Percentiles rank a stretch among this genome's conserved stretches.
phyloP scores from a whole-genome alignment of 2,329 filamentous ascomycete species.

The Colletotrichum lini region DNA sequence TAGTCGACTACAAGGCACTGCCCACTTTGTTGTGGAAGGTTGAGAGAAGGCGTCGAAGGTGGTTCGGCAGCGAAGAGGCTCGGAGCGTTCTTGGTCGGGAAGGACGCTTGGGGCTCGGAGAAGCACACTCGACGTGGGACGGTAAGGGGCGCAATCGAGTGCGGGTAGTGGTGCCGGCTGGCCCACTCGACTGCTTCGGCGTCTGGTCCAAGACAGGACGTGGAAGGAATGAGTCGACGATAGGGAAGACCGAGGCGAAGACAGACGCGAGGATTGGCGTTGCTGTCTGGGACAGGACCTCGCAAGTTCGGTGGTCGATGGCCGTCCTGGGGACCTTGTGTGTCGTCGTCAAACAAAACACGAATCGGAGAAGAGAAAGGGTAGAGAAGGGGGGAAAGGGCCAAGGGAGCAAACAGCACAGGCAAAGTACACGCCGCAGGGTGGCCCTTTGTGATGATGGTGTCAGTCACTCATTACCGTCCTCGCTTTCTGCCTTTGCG shows the following conservation, averaged over 20 bases:
- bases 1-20: constrained; percentile 18
- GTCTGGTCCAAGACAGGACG: constrained; percentile 19
- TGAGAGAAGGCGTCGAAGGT: constrained; percentile 6
- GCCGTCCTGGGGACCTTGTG: constrained; percentile 28
- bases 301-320: constrained; percentile 25
- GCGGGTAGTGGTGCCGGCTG: constrained; percentile 9
- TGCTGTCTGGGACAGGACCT: constrained; percentile 26
- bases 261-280: constrained; percentile 8
- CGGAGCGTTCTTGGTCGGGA: constrained; percentile 1
- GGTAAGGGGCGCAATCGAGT: constrained; percentile 10
- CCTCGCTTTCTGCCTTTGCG: constrained; percentile 28
- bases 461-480: constrained; percentile 36
- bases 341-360: constrained; percentile 33
- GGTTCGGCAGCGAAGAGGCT: constrained; percentile 15
- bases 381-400: not conserved
- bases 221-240: constrained; percentile 19
- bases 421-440: constrained; percentile 40
- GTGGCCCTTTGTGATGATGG: constrained; percentile 42
- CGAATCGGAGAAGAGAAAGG: constrained; percentile 7
- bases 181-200: not conserved
- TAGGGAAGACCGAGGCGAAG: constrained; percentile 19
- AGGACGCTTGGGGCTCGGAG: not conserved
- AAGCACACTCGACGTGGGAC: constrained; percentile 9
- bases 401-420: constrained; percentile 24
- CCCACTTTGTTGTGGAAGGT: constrained; percentile 8